Evolutionary conservation across 2,329 filamentous ascomycete species (phyloP), one percentile per base, ranked within the genome.

Genomic region (Trichoderma gracile): DNA sequence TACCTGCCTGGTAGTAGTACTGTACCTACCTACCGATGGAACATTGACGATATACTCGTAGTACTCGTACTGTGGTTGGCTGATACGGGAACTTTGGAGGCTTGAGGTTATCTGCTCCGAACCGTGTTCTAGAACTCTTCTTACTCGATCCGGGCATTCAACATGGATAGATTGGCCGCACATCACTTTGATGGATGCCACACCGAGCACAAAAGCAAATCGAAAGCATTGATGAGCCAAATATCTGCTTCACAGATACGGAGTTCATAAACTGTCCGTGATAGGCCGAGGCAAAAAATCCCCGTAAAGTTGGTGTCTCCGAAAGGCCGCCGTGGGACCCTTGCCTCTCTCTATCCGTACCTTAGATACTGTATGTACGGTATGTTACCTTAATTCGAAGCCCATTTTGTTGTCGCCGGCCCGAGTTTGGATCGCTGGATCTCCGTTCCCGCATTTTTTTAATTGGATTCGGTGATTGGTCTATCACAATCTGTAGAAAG

Each of bases 341-440:
- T 38, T 38, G 33, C 10, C 30, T 33, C 9, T 10, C 30, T 33
- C 8, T 9, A 9, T 9, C 3, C 30, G 27, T 10, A 30, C 30
- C 7, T 30, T 30, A 25, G 25, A 25, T 25, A 25, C 3, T 25
- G 5, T 3, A 3, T 25, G 25, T 25, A 30, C 9, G 8, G 33
- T 12, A 33, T 12, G 15, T 7, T 30, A 52, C 17, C n/a, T 38
- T n/a, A n/a, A n/a, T n/a, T n/a, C n/a, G n/a, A n/a, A n/a, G n/a
- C n/a, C n/a, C n/a, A n/a, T n/a, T n/a, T n/a, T 27, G 27, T 30
- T 25, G 33, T 59, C 49, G 6, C 40, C 52, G 40, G 60, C 15
- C 50, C 57, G 57, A 43, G 57, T 50, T 25, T 60, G 38, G 33
- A 52, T 60, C 57, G 46, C 33, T 52, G 47, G 46, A 60, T 60